Evolutionary conservation across 805 yeast genomes (phyloP), one percentile per base, ranked within the genome.

Genomic region (Candida namnaoensis): DNA sequence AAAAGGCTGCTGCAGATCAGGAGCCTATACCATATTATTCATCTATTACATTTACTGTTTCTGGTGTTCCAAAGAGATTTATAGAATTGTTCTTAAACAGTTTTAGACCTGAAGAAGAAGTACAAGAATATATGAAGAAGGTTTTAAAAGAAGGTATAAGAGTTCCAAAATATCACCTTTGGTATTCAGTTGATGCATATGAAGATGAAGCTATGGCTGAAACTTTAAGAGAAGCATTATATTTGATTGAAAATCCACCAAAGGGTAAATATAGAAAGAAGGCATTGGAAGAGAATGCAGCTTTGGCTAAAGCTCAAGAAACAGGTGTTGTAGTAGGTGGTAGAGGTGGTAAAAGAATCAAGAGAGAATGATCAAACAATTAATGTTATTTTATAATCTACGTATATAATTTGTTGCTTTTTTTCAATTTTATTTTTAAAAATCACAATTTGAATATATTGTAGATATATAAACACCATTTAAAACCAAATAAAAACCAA

Each of bases 171-270:
- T 76, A 77, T 50, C 74, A 82, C 55, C 64, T 88, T 19, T 88
- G 96, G 96, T 86, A 82, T 53, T 87, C 84, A 51, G 68, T 91
- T 10, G 93, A 84, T 58, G 90, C 88, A 1, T 70, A 74, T 37
- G 74, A 77, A 41, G 93, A 85, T 56, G 86, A 80, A 47, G 60
- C 62, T 1, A 51, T 83, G 38, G 84, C 85, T 0, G 93, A 85
- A 50, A 66, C 68, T 7, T 58, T 83, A 34, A 69, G 95, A 50
- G 66, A 68, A 37, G 79, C 76, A 42, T 59, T 82, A 40, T 71
- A 69, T 41, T 69, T 68, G 14, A 74, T 73, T 53, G 86, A 80
- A 49, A 73, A 64, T 40, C 61, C 62, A 24, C 55, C 66, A 42
- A 64, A 59, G 52, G 56, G 60, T 32, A 63, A 61, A 47, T 57